Conservation (phyloP, 441 rosid species). For the Arabidopsis hybrid region DNA sequence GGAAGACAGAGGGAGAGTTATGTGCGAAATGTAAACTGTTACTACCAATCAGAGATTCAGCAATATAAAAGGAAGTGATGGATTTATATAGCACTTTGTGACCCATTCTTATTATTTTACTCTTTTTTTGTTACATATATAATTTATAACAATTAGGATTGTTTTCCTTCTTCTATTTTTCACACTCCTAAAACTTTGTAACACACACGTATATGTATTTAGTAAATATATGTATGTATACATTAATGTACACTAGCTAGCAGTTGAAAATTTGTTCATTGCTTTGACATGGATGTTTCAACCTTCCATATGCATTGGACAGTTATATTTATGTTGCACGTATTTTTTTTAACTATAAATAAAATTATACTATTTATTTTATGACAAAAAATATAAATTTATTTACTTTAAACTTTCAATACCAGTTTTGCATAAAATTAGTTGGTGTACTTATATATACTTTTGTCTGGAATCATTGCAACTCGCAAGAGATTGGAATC, state of each 20-base stretch:
- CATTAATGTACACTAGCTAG: conserved; percentile 1
- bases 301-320: conserved; percentile 1
- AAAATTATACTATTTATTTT: no score
- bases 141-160: not conserved
- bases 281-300: conserved; percentile 22
- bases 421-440: conserved; percentile 1
- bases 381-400: no score
- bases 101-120: not conserved
- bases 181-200: conserved; percentile 5
- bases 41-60: conserved; percentile 45
- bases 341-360: no score
- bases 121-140: no score
- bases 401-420: not conserved
- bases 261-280: conserved; percentile 12
- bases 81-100: conserved; percentile 68
- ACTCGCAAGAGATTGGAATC: not conserved
- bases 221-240: no score
- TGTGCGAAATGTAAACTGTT: conserved; percentile 33
- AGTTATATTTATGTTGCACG: no score
- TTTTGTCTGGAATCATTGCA: not conserved
- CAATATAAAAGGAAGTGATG: conserved; percentile 47
- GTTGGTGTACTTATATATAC: conserved; percentile 2
- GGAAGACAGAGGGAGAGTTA: conserved; percentile 5
- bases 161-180: not conserved
- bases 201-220: not conserved